Conservation (phyloP, 306 rosid species). For the Dalbergia cultrata region DNA sequence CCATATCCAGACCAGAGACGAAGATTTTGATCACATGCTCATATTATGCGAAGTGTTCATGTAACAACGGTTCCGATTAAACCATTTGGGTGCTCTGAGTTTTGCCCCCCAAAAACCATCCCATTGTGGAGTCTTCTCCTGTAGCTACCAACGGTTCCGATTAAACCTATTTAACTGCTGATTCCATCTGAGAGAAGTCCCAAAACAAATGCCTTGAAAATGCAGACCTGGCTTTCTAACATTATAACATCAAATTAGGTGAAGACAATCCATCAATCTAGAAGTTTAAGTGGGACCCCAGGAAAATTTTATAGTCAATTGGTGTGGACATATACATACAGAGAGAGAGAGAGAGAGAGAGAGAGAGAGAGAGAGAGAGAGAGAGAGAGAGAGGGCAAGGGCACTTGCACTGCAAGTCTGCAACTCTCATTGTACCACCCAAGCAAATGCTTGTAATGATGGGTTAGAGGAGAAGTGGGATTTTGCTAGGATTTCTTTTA, state of each 20-base stretch:
- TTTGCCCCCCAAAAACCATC: slow-evolving; percentile 10
- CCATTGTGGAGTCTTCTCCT: slow-evolving; percentile 27
- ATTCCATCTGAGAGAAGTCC: slow-evolving; percentile 31
- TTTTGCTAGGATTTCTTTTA: slow-evolving; percentile 25
- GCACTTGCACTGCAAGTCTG: slow-evolving; percentile 36
- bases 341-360: too few relatives aligned
- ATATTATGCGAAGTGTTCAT: slow-evolving; percentile 27
- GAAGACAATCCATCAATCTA: slow-evolving; percentile 41
- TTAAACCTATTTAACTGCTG: neutral
- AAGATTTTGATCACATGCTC: slow-evolving; percentile 29
- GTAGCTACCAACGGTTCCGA: slow-evolving; percentile 4
- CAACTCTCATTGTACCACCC: slow-evolving; percentile 45
- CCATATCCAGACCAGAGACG: slow-evolving; percentile 19
- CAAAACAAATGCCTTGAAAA: slow-evolving; percentile 34
- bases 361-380: too few relatives aligned
- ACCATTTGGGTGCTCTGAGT: slow-evolving; percentile 7
- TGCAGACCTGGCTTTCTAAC: slow-evolving; percentile 26
- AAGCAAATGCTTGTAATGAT: slow-evolving; percentile 53
- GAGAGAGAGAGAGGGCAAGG: neutral
- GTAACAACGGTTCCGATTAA: too few relatives aligned
- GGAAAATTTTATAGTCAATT: slow-evolving; percentile 38
- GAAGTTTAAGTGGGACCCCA: slow-evolving; percentile 42
- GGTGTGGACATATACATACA: neutral
- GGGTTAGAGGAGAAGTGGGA: slow-evolving; percentile 48
- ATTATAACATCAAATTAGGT: slow-evolving; percentile 19